Evolutionary conservation across 768 basidiomycete genomes (phyloP).

Genomic region (Piloderma croceum): DNA sequence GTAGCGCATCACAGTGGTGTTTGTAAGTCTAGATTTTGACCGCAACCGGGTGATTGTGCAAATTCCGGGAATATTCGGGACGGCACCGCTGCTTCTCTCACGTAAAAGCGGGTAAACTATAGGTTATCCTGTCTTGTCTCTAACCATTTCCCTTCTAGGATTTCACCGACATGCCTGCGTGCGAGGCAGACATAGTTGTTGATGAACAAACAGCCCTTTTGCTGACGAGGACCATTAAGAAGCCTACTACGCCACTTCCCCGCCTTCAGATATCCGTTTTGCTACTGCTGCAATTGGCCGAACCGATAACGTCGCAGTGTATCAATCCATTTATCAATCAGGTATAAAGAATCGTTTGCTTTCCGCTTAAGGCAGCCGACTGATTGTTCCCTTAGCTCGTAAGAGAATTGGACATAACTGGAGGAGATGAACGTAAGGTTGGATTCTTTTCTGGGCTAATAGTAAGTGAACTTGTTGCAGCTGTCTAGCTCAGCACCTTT

Average conservation of each 20-base stretch:
- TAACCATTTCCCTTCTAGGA: too few species aligned
- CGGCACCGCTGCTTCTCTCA: too few species aligned
- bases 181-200: too few species aligned
- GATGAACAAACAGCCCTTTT: too few species aligned
- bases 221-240: too few species aligned
- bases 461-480: slow-evolving; percentile 6
- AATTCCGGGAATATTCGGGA: too few species aligned
- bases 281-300: neutral
- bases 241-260: neutral
- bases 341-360: neutral
- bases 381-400: neutral
- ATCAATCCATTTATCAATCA: neutral
- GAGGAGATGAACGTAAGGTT: slow-evolving; percentile 13
- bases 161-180: too few species aligned
- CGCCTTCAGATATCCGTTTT: neutral
- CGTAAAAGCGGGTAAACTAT: too few species aligned
- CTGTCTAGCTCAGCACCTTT: neutral
- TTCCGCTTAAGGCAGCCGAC: neutral
- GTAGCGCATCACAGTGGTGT: too few species aligned
- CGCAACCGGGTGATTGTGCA: too few species aligned
- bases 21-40: too few species aligned
- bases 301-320: neutral
- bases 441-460: slow-evolving; percentile 20
- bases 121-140: too few species aligned
- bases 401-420: slow-evolving; percentile 3